phyloP scores from a whole-genome alignment of 2,329 filamentous ascomycete species.

The Cryoendolithus antarcticus region DNA sequence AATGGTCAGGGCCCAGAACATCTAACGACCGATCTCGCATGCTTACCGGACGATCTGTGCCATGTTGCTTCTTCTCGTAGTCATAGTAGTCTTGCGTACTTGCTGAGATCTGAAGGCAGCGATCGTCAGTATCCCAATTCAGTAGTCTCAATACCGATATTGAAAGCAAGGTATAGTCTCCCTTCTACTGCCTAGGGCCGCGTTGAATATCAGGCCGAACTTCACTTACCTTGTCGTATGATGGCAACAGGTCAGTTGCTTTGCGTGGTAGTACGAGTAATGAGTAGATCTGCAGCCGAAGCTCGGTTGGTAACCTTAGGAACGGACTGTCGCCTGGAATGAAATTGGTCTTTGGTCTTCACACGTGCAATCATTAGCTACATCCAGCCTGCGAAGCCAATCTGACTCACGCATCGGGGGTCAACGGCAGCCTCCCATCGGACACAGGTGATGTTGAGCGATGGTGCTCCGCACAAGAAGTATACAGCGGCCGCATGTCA shows the following conservation, averaged over 20 bases:
- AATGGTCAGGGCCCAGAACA: conserved; percentile 18
- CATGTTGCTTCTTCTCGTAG: conserved; percentile 21
- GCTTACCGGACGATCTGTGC: conserved; percentile 7
- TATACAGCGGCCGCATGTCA: conserved; percentile 11
- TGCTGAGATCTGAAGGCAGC: conserved; percentile 11
- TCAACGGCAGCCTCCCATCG: background rate
- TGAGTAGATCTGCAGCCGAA: conserved; percentile 36
- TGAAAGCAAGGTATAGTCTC: too few species aligned
- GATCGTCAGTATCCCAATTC: conserved; percentile 1
- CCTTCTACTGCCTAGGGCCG: too few species aligned
- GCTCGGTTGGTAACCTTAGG: conserved; percentile 33
- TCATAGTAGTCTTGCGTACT: conserved; percentile 31
- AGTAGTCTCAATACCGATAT: too few species aligned
- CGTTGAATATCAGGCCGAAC: too few species aligned
- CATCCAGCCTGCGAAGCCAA: too few species aligned
- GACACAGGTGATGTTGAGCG: conserved; percentile 3
- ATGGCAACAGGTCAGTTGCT: conserved; percentile 18
- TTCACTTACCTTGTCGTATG: conserved; percentile 11
- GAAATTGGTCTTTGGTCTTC: background rate
- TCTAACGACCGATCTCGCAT: background rate
- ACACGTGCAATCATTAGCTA: too few species aligned
- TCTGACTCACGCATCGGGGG: background rate
- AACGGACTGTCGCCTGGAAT: conserved; percentile 16
- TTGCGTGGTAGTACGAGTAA: conserved; percentile 28
- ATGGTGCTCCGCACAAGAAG: conserved; percentile 14